Evolutionary conservation across 495 filamentous ascomycete species (phyloP).

Genomic region (Penicillium verhagenii): DNA sequence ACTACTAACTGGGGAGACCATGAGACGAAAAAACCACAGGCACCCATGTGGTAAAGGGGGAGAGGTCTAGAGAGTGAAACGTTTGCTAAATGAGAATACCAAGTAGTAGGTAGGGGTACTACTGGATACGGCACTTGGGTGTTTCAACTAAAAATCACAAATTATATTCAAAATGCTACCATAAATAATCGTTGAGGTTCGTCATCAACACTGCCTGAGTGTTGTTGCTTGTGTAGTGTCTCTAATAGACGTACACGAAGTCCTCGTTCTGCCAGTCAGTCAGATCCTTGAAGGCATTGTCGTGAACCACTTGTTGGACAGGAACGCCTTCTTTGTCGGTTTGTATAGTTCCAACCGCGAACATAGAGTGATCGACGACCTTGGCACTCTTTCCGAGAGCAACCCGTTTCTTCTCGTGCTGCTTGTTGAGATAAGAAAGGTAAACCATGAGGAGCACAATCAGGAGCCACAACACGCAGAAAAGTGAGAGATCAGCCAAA

Average conservation of each 20-base stretch:
- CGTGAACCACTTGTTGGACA: slow-evolving; percentile 44
- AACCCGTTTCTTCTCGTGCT: slow-evolving; percentile 48
- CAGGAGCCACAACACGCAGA: slow-evolving; percentile 52
- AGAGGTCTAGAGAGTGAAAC: too few species aligned
- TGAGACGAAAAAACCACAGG: too few species aligned
- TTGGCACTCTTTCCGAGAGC: slow-evolving; percentile 50
- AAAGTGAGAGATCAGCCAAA: slow-evolving; percentile 55
- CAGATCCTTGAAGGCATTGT: slow-evolving; percentile 53
- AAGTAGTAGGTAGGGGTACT: too few species aligned
- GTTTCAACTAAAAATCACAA: too few species aligned
- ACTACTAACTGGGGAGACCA: too few species aligned
- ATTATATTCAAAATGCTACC: background rate
- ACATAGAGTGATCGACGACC: slow-evolving; percentile 39
- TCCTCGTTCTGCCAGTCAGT: slow-evolving; percentile 57
- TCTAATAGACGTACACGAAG: slow-evolving; percentile 58
- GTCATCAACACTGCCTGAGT: background rate
- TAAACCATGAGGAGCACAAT: slow-evolving; percentile 42
- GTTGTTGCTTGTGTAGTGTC: background rate
- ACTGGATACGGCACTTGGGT: too few species aligned
- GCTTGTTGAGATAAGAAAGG: slow-evolving; percentile 49
- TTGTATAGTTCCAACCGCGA: slow-evolving; percentile 39
- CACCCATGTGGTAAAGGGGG: too few species aligned
- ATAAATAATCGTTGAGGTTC: background rate
- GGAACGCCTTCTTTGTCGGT: slow-evolving; percentile 40
- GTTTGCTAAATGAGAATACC: too few species aligned